phyloP scores from a whole-genome alignment of 2,329 filamentous ascomycete genomes.

The Albophoma yamanashiensis region DNA sequence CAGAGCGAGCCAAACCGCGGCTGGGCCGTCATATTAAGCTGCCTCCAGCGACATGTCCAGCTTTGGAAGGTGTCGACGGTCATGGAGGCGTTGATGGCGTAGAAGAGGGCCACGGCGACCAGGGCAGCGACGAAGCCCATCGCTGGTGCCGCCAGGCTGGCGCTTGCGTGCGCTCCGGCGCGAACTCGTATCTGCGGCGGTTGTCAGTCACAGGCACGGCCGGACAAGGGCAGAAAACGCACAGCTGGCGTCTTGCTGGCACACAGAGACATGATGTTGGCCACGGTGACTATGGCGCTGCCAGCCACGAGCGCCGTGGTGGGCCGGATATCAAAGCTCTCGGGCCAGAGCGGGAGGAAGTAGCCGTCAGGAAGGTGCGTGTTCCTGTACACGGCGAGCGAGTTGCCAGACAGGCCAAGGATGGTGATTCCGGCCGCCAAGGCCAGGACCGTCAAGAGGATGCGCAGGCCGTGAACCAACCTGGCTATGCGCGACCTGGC shows the following conservation, averaged over 20 bases:
- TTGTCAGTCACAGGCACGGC: neutral
- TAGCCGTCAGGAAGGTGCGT: conserved; percentile 38
- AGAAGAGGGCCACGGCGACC: conserved; percentile 46
- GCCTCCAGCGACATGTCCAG: conserved; percentile 52
- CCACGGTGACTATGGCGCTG: conserved; percentile 36
- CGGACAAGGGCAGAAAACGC: conserved; percentile 17
- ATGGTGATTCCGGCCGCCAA: conserved; percentile 40
- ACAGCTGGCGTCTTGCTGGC: conserved; percentile 39
- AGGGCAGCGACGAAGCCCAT: conserved; percentile 28
- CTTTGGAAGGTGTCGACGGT: conserved; percentile 45
- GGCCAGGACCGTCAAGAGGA: conserved; percentile 37
- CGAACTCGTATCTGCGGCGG: conserved; percentile 10
- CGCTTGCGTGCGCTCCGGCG: conserved; percentile 6
- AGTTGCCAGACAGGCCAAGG: conserved; percentile 43
- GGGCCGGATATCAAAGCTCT: conserved; percentile 44
- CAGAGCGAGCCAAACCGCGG: conserved; percentile 49
- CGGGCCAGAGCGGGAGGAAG: conserved; percentile 47
- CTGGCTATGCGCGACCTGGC: conserved; percentile 27
- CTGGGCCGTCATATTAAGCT: conserved; percentile 37
- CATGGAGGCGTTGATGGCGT: conserved; percentile 41
- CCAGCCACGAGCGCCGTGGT: conserved; percentile 43
- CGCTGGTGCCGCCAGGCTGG: conserved; percentile 16
- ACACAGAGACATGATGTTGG: conserved; percentile 36
- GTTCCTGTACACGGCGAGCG: conserved; percentile 42
- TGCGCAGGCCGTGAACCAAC: conserved; percentile 30